These are phyloP conservation scores for Ascochyta rabiei DNA, from an alignment of 2,329 filamentous ascomycete species.

Conservation along the genomic window DNA sequence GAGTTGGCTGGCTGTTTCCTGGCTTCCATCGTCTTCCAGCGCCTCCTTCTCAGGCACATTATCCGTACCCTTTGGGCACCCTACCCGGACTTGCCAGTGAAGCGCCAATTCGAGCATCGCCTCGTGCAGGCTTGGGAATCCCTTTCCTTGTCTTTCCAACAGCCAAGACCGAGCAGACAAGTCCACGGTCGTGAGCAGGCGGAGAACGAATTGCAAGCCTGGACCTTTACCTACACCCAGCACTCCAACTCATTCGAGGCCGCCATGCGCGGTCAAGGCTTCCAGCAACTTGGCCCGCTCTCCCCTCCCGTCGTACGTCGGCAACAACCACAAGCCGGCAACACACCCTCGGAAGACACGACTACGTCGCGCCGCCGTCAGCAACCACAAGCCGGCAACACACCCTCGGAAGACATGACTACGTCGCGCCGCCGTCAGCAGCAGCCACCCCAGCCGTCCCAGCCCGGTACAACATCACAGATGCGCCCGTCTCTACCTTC, in stretches of 20 bases:
- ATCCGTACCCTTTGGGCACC: conserved; percentile 52
- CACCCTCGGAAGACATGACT: not conserved
- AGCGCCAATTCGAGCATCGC: conserved; percentile 14
- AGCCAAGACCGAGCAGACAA: not conserved
- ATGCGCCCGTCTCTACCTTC: not conserved
- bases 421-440: not conserved
- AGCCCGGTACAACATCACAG: not conserved
- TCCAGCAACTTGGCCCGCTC: not conserved
- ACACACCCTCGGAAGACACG: not conserved
- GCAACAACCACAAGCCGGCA: not conserved
- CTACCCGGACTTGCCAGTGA: not conserved
- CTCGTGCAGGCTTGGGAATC: not conserved
- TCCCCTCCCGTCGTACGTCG: not conserved
- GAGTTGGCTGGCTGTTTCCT: conserved; percentile 62
- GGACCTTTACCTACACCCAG: conserved; percentile 6
- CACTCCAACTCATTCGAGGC: conserved; percentile 5
- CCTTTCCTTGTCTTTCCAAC: not conserved
- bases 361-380: not conserved
- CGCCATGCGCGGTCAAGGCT: not conserved
- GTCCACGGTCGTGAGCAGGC: not conserved
- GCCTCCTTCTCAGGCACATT: conserved; percentile 60
- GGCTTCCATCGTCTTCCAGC: conserved; percentile 59
- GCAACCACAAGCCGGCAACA: not conserved
- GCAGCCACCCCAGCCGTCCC: not conserved
- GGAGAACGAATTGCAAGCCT: conserved; percentile 8